Conservation (phyloP, 768 basidiomycete species). For the Trametopsis cervina region DNA sequence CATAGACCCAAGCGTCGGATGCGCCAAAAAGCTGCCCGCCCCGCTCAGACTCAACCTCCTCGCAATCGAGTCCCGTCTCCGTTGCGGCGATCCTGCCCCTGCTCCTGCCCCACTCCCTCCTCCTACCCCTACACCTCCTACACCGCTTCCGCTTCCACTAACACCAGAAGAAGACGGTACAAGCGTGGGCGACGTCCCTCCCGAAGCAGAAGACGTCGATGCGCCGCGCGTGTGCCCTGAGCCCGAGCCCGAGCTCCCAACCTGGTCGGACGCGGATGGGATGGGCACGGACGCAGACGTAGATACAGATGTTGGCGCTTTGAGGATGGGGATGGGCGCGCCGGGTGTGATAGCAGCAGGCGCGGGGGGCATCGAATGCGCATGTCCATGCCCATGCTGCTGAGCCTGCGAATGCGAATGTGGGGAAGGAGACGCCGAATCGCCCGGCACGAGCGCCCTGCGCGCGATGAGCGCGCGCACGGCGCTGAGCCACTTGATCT, state of each 20-base stretch:
- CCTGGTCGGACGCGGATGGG: neutral
- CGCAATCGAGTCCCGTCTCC: slow-evolving; percentile 24
- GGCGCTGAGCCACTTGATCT: slow-evolving; percentile 96
- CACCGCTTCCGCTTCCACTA: no score
- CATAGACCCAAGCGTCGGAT: neutral
- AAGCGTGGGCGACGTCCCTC: neutral
- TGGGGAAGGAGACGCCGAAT: slow-evolving; percentile 15
- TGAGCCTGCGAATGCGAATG: neutral
- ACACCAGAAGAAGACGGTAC: neutral
- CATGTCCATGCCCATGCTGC: slow-evolving; percentile 5
- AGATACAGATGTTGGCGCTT: neutral
- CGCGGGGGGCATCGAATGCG: neutral
- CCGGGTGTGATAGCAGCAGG: neutral
- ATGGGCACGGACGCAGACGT: neutral
- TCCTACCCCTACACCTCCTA: no score
- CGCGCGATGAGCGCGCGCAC: slow-evolving; percentile 86
- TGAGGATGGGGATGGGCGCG: neutral
- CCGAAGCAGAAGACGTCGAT: neutral
- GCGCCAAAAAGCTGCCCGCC: slow-evolving; percentile 13
- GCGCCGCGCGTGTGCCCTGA: neutral
- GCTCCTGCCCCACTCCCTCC: no score
- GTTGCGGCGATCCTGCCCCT: slow-evolving; percentile 4
- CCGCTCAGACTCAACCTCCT: slow-evolving; percentile 27
- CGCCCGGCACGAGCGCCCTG: slow-evolving; percentile 34
- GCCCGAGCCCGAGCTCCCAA: no score